Conservation (phyloP, 2,329 filamentous ascomycete species). For the Plenodomus biglobosus region DNA sequence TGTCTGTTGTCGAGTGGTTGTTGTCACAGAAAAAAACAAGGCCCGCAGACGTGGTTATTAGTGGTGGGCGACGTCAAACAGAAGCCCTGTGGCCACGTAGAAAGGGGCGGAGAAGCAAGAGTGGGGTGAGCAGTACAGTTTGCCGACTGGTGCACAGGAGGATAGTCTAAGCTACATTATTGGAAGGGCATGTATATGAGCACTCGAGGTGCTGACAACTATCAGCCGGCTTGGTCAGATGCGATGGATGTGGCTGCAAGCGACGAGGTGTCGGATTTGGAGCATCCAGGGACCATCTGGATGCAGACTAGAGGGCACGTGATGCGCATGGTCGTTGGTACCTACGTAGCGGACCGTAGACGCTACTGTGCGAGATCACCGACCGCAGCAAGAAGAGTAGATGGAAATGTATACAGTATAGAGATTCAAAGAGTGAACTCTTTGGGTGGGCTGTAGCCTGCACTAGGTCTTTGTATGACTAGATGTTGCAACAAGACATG, state of each 20-base stretch:
- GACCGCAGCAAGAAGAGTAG: too few relatives aligned
- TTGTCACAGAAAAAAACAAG: conserved; percentile 17
- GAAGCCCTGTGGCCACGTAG: conserved; percentile 20
- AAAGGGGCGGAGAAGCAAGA: conserved; percentile 19
- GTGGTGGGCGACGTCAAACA: conserved; percentile 28
- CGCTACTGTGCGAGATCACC: too few relatives aligned
- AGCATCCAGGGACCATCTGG: conserved; percentile 21
- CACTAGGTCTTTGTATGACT: neutral
- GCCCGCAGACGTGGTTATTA: conserved; percentile 21
- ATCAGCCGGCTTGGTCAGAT: conserved; percentile 27
- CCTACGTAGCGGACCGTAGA: too few relatives aligned
- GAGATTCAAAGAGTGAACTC: too few relatives aligned
- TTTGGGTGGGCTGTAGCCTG: too few relatives aligned
- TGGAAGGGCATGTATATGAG: conserved; percentile 1
- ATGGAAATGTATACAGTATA: too few relatives aligned
- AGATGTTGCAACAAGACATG: too few relatives aligned
- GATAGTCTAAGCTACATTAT: conserved; percentile 16
- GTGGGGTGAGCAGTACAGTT: conserved; percentile 4
- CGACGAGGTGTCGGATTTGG: conserved; percentile 4
- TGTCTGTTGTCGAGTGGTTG: conserved; percentile 28
- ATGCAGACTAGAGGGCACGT: conserved; percentile 1
- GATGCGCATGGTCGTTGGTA: too few relatives aligned
- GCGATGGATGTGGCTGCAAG: conserved; percentile 22
- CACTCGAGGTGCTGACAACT: conserved; percentile 9
- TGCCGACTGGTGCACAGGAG: conserved; percentile 10